Base-by-base conservation (phyloP, 108 stramenopile genomes). In the Discostella pseudostelligera region DNA sequence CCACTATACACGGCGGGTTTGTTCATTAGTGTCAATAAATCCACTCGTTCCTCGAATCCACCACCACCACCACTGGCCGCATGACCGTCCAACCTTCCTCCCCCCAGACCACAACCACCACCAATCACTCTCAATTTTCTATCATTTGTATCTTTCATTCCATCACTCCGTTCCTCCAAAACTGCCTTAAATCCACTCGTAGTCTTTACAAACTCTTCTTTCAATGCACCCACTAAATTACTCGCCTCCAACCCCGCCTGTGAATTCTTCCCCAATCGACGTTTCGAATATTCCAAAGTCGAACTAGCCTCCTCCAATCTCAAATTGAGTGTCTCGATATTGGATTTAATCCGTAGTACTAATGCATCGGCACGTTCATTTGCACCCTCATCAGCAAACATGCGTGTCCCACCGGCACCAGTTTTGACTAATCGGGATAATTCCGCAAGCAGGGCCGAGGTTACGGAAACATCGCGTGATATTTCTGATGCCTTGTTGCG, bases 241-340 rank as follows among this genome's bases (percentile, higher is more conserved):
- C 82, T 78, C 3, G 88, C 87, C 71, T 90, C 85, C 80, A 88
- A 81, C 50, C 88, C 88, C 20, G 83, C 83, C 73, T 93, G 92
- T 48, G 73, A 80, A 65, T 86, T 84, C 63, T 82, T 78, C 47
- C 88, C 88, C 50, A 93, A 40, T 37, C 74, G 56, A 32, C 86
- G 73, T 50, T 88, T 88, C 48, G 86, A 84, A 43, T 78, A 65
- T n/a, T 81, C 72, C 62, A 89, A 81, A 8, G 72, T 59, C 12
- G 62, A 40, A 9, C 78, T 80, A 1, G 88, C 87, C 35, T 83
- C 83, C 54, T 93, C 92, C 55, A 93, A 48, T 42, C 87, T 58
- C 9, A 78, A 79, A 67, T 93, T 82, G 59, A 93, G 65, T 24
- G 78, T 81, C 67, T 93, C 88, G 70, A 93, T 84, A 40, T 74